Percentiles rank a stretch among this genome's conserved stretches.
Evolutionary conservation across 257 asterid genomes (phyloP).

Genomic region (Nicotiana attenuata): DNA sequence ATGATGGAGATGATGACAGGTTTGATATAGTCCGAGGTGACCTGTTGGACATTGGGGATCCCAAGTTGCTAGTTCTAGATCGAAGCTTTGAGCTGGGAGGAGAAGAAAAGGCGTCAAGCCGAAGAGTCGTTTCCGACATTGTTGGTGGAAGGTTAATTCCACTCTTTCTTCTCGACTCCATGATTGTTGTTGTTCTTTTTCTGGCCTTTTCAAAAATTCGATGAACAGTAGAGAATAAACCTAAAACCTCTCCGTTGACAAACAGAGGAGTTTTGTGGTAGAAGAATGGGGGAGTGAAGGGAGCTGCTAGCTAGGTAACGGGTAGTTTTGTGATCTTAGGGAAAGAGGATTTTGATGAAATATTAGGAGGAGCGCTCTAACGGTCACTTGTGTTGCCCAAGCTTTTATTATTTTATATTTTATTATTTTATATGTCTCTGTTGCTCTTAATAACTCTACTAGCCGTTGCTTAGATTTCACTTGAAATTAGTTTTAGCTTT

Average conservation of each 20-base stretch:
- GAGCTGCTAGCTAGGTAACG: slow-evolving; percentile 2
- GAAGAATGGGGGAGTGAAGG: background rate
- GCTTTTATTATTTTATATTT: slow-evolving; percentile 10
- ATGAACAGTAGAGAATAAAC: background rate
- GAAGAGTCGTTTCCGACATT: slow-evolving; percentile 66
- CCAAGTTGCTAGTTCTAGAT: slow-evolving; percentile 25
- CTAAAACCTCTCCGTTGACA: slow-evolving; percentile 17
- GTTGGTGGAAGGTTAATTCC: slow-evolving; percentile 77
- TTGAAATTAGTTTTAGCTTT: background rate
- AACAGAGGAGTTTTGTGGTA: slow-evolving; percentile 1
- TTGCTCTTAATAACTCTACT: background rate
- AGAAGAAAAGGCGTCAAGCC: slow-evolving; percentile 52
- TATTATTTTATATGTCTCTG: background rate
- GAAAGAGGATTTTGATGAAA: slow-evolving; percentile 8
- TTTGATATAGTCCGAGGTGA: slow-evolving; percentile 90
- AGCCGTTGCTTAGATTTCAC: background rate
- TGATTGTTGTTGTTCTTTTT: slow-evolving; percentile 9
- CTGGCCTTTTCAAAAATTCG: background rate
- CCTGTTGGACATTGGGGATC: slow-evolving; percentile 75
- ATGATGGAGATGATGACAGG: slow-evolving; percentile 68
- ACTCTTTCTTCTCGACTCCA: slow-evolving; percentile 79
- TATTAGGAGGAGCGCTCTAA: slow-evolving; percentile 15
- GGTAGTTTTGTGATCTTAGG: slow-evolving; percentile 1
- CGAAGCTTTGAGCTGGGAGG: slow-evolving; percentile 11
- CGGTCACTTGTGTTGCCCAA: slow-evolving; percentile 43